Percentiles rank a stretch among this genome's conserved stretches.
These are phyloP conservation scores for Annulohypoxylon maeteangense DNA, from an alignment of 495 filamentous ascomycete genomes.

Conservation along the genomic window DNA sequence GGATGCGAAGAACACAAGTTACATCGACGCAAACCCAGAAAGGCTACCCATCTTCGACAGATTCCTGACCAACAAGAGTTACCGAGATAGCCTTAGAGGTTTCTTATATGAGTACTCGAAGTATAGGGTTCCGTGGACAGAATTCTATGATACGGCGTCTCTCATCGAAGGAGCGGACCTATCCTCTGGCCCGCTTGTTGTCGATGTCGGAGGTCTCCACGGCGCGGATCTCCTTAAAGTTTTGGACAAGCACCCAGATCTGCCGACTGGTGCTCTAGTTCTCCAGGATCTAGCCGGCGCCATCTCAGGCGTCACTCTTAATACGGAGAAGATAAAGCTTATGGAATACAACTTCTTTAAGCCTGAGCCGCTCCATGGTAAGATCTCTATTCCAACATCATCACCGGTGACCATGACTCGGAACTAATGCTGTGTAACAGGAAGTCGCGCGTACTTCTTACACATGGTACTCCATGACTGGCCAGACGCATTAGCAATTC, in stretches of 20 bases:
- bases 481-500: constrained; percentile 45
- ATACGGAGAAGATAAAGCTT: constrained; percentile 40
- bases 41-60: constrained; percentile 39
- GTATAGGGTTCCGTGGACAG: constrained; percentile 41
- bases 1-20: constrained; percentile 35
- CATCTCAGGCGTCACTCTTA: constrained; percentile 36
- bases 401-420: not conserved
- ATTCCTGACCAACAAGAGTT: constrained; percentile 16
- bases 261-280: constrained; percentile 48
- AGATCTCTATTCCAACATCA: constrained; percentile 8
- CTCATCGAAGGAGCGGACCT: constrained; percentile 41
- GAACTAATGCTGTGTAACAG: constrained; percentile 38
- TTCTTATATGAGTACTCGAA: constrained; percentile 36
- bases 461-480: constrained; percentile 60
- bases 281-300: constrained; percentile 55
- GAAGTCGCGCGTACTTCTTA: constrained; percentile 56
- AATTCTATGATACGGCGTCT: constrained; percentile 41
- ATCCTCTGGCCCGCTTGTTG: constrained; percentile 44
- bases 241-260: constrained; percentile 47
- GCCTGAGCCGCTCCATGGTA: constrained; percentile 47
- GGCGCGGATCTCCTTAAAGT: constrained; percentile 53
- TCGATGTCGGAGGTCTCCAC: constrained; percentile 57
- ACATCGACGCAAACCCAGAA: constrained; percentile 33
- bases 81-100: constrained; percentile 34
- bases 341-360: constrained; percentile 51